Base-by-base conservation (phyloP, 1,139 yeast species). In the Taiozyma sp. region DNA sequence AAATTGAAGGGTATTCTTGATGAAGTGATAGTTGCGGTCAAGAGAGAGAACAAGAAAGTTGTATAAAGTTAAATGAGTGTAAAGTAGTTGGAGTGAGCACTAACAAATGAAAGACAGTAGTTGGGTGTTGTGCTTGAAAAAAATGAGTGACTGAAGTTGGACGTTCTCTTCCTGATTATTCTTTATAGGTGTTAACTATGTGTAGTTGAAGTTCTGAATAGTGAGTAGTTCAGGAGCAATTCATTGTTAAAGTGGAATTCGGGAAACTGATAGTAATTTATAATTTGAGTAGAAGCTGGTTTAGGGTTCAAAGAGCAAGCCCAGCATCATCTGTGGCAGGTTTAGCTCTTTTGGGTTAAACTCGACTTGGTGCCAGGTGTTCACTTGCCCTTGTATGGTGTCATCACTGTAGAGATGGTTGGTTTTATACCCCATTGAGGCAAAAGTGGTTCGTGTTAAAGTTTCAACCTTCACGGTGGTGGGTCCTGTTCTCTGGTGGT, bases 301-400 rank as follows among this genome's bases (percentile, higher is more conserved):
- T 19, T 12, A 38, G 13, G 24, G 41, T 38, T 19, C n/a, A 22
- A 38, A 19, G 23, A 19, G 6, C 41, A 38, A 38, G 41, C 27
- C 10, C n/a, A 38, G 24, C 41, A 38, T 38, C 7, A 38, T 19
- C 2, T 72, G 74, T 40, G 65, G 63, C 39, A 73, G 64, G 49
- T 70, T 70, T 51, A 63, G 66, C 52, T 64, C 65, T 32, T 32
- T 8, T 32, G 36, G 19, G 36, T n/a, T 32, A 32, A n/a, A 14
- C 36, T 19, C 19, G 36, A 32, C 34, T 32, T 6, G 9, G 19
- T 13, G 14, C 36, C 9, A 5, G 7, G 19, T 32, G 36, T 5
- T 9, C 36, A n/a, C 36, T n/a, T 32, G 16, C 4, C 36, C 6
- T 32, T 7, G 9, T 2, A n/a, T 19, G 4, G 8, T 30, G 10